Evolutionary conservation across 2,329 filamentous ascomycete genomes (phyloP), one percentile per base, ranked within the genome.

Genomic region (Fusarium luffae): DNA sequence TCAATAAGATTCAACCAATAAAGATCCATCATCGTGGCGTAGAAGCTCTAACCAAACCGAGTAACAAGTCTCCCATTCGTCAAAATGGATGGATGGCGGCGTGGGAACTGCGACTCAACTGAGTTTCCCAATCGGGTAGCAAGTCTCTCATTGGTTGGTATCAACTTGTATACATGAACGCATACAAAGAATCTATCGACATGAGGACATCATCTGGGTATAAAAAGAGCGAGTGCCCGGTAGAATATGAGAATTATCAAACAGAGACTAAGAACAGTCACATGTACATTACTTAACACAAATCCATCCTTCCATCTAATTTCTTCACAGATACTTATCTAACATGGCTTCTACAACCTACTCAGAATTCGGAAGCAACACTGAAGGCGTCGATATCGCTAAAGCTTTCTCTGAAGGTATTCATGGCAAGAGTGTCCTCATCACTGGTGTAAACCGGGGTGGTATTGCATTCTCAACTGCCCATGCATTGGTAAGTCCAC

Each of bases 51-150:
- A 21, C 61, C 44, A 0, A 1, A 59, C 64, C 0, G 34, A 12
- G 61, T 42, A 64, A 13, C 10, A 64, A 58, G 27, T 64, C 61
- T 64, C 59, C 3, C 8, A 64, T 64, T 64, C 59, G 61, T 5
- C 18, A 8, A 19, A 0, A 2, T 7, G 4, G 2, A 13, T 21
- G 12, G 25, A 10, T 48, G 21, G 42, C 43, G 21, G 21, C 7
- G n/a, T 3, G 40, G 3, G 30, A 27, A 51, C 28, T 34, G 7
- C 21, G 21, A 16, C 13, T 41, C 3, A 8, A 30, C 3, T 7
- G 18, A 21, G 27, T 23, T 64, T 58, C 59, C 51, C 2, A 64
- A 64, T 50, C 7, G 13, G 44, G 59, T 50, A 59, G 44, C 4
- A 64, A 64, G 59, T 64, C 61, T 64, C 52, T 27, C 2, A 64